Conservation (phyloP, 2,329 filamentous ascomycete genomes). For the Decorospora gaudefroyi region DNA sequence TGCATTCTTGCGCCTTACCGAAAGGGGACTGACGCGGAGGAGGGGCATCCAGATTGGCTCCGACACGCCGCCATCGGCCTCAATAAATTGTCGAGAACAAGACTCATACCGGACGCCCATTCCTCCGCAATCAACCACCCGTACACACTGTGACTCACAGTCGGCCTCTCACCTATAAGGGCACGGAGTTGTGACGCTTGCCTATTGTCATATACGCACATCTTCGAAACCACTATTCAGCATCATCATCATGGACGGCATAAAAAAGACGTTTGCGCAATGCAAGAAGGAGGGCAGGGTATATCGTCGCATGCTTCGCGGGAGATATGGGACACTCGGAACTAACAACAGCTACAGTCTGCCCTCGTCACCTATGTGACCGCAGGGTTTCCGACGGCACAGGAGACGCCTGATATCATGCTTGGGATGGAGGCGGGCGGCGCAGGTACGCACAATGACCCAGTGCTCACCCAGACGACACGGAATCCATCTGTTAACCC, state of each 20-base stretch:
- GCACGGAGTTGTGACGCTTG: constrained; percentile 1
- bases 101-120: constrained; percentile 21
- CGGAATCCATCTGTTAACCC: constrained; percentile 21
- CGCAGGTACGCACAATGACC: constrained; percentile 64
- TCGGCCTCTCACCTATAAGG: constrained; percentile 10
- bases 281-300: constrained; percentile 57
- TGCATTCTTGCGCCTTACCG: constrained; percentile 7
- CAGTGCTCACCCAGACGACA: background rate
- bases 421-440: constrained; percentile 91
- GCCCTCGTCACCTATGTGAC: constrained; percentile 97
- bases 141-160: constrained; percentile 22
- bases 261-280: constrained; percentile 56
- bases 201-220: constrained; percentile 1
- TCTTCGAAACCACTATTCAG: background rate
- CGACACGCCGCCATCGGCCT: constrained; percentile 27
- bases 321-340: background rate
- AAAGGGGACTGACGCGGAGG: constrained; percentile 5
- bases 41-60: too few species aligned
- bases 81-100: constrained; percentile 27
- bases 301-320: constrained; percentile 10
- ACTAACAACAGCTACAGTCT: constrained; percentile 56
- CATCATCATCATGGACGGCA: constrained; percentile 54
- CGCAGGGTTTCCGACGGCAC: constrained; percentile 83
- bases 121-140: constrained; percentile 11
- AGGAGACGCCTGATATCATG: constrained; percentile 80